phyloP scores from a whole-genome alignment of 441 rosid species.

The Francoa sonchifolia region DNA sequence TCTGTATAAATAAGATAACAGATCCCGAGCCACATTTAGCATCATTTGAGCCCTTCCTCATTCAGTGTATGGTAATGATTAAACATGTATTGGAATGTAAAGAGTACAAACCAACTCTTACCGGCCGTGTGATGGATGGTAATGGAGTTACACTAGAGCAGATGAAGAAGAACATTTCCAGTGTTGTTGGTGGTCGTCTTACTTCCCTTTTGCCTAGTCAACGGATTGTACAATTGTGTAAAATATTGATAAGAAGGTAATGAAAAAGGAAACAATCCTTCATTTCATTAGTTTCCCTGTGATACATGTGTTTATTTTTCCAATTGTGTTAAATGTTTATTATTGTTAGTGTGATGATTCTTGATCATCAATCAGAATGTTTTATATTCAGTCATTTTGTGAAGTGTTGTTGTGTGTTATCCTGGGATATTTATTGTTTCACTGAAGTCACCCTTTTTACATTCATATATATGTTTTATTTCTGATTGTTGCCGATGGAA shows the following conservation, averaged over 20 bases:
- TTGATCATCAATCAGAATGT: too few relatives aligned
- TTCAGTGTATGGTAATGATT: constrained; percentile 97
- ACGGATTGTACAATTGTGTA: constrained; percentile 69
- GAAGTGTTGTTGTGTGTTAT: too few relatives aligned
- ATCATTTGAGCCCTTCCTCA: constrained; percentile 67
- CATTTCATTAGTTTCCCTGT: neutral
- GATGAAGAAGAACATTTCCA: constrained; percentile 74
- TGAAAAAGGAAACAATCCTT: neutral
- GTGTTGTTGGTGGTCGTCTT: constrained; percentile 54
- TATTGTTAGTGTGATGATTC: too few relatives aligned
- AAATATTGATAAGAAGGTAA: constrained; percentile 87
- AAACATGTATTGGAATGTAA: constrained; percentile 85
- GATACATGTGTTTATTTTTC: too few relatives aligned
- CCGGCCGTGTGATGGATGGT: constrained; percentile 92
- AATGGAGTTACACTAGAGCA: constrained; percentile 60
- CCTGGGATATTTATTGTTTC: too few relatives aligned
- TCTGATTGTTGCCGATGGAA: too few relatives aligned
- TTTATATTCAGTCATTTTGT: too few relatives aligned
- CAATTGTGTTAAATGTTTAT: too few relatives aligned
- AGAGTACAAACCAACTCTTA: constrained; percentile 80
- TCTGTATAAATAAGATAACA: constrained; percentile 81
- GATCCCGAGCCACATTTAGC: constrained; percentile 52
- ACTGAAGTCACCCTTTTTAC: too few relatives aligned
- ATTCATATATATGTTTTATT: too few relatives aligned
- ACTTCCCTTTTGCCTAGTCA: constrained; percentile 76